Conservation (phyloP, 164 flowering plant species). For the Vitis amurensis region DNA sequence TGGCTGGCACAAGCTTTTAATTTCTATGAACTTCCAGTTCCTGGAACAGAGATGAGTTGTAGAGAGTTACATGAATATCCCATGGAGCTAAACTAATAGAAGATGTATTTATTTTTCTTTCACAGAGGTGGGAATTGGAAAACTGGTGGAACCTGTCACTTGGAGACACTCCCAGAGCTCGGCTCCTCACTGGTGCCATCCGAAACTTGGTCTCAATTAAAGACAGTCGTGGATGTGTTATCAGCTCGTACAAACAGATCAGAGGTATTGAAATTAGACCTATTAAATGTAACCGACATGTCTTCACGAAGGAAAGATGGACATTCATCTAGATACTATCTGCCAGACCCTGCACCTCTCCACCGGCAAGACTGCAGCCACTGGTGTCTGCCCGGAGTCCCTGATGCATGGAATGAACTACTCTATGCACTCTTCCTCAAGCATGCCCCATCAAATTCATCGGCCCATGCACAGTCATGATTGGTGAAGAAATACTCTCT, state of each 20-base stretch:
- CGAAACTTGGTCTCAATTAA: slow-evolving; percentile 40
- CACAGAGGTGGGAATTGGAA: slow-evolving; percentile 91
- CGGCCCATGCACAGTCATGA: slow-evolving; percentile 17
- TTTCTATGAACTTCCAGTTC: too few relatives aligned
- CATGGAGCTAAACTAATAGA: background rate
- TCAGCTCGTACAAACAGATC: slow-evolving; percentile 31
- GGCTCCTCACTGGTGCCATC: slow-evolving; percentile 50
- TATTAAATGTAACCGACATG: slow-evolving; percentile 72
- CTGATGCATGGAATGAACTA: slow-evolving; percentile 88
- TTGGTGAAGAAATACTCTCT: background rate
- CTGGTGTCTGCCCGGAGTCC: slow-evolving; percentile 98
- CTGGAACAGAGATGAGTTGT: too few relatives aligned
- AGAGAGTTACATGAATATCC: too few relatives aligned
- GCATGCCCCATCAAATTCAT: slow-evolving; percentile 31
- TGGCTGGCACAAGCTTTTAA: too few relatives aligned
- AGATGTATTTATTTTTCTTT: background rate
- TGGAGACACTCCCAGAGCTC: slow-evolving; percentile 74
- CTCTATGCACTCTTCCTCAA: slow-evolving; percentile 65
- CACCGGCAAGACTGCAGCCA: slow-evolving; percentile 97
- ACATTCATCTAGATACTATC: slow-evolving; percentile 77
- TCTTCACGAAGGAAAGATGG: slow-evolving; percentile 80
- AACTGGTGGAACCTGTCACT: slow-evolving; percentile 80
- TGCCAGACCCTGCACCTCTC: slow-evolving; percentile 54
- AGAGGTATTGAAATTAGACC: slow-evolving; percentile 16
- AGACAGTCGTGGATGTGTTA: slow-evolving; percentile 36